Percentiles rank a stretch among this genome's conserved stretches.
Evolutionary conservation across 352 stramenopile genomes (phyloP).

Genomic region (Phytophthora fragariae): DNA sequence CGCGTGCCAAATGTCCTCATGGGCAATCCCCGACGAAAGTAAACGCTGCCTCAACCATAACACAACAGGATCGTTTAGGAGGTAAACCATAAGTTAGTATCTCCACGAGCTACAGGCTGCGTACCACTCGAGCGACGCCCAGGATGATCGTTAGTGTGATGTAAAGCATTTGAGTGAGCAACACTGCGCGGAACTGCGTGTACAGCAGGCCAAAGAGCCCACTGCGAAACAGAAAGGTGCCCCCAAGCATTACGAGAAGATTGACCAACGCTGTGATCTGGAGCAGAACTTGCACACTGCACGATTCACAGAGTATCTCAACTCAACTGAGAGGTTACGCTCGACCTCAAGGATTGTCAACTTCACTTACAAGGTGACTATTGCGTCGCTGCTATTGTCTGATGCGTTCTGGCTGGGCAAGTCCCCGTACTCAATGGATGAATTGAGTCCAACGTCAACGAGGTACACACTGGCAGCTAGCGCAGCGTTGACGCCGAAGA

Average conservation of each 20-base stretch:
- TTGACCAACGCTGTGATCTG: conserved; percentile 68
- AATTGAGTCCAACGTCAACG: conserved; percentile 67
- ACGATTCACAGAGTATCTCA: not conserved
- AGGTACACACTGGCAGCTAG: conserved; percentile 55
- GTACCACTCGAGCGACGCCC: conserved; percentile 47
- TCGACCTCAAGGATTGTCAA: too few relatives aligned
- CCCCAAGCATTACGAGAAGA: conserved; percentile 62
- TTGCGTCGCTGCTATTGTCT: conserved; percentile 47
- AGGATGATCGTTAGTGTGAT: conserved; percentile 60
- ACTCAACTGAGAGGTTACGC: too few relatives aligned
- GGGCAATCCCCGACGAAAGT: conserved; percentile 34
- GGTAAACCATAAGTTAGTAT: not conserved
- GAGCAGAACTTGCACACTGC: conserved; percentile 69
- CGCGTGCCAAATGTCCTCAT: conserved; percentile 57
- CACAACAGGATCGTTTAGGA: not conserved
- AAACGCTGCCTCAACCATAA: conserved; percentile 33
- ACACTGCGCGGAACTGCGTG: conserved; percentile 54
- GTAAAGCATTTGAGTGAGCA: conserved; percentile 61
- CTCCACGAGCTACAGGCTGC: not conserved
- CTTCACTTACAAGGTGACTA: conserved; percentile 61
- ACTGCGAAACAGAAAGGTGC: conserved; percentile 79
- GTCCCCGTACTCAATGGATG: conserved; percentile 68
- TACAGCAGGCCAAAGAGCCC: conserved; percentile 71
- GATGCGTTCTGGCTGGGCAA: conserved; percentile 41
- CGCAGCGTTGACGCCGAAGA: conserved; percentile 52